Percentiles rank a stretch among this genome's conserved stretches.
Conservation (phyloP, 306 rosid species). For the Datisca glomerata region DNA sequence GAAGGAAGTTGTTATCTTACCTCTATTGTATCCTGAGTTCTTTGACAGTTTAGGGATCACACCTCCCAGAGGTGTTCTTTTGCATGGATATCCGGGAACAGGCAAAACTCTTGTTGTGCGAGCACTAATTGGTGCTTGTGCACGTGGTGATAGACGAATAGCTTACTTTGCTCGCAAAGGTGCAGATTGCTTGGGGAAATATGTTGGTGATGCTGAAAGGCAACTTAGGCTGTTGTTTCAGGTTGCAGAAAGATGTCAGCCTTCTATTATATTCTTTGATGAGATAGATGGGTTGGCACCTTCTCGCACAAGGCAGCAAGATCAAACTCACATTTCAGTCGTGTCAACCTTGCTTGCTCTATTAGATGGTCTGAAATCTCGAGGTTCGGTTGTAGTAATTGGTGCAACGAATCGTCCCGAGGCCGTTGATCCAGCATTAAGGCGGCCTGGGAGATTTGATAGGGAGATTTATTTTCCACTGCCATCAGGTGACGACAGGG, state of each 20-base stretch:
- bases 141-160: constrained; percentile 78
- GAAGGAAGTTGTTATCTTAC: constrained; percentile 96
- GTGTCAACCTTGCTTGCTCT: constrained; percentile 97
- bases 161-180: constrained; percentile 99
- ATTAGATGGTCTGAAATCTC: constrained; percentile 88
- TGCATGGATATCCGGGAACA: constrained; percentile 98
- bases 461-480: constrained; percentile 94
- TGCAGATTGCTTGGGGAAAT: constrained; percentile 97
- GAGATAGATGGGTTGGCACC: constrained; percentile 99
- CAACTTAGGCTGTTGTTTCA: constrained; percentile 90
- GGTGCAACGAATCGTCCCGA: constrained; percentile 99
- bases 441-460: constrained; percentile 97
- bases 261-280: constrained; percentile 94
- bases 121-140: constrained; percentile 93
- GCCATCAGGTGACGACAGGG: constrained; percentile 84
- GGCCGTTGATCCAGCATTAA: constrained; percentile 89
- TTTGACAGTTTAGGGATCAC: constrained; percentile 72
- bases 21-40: constrained; percentile 84
- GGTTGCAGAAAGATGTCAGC: constrained; percentile 97
- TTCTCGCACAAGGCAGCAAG: constrained; percentile 78
- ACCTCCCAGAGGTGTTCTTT: constrained; percentile 96
- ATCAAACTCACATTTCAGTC: constrained; percentile 96
- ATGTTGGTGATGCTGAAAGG: constrained; percentile 98
- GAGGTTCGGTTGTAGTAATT: constrained; percentile 95
- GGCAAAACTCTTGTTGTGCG: constrained; percentile 95